Evolutionary conservation across 345 rosid species (phyloP).

Genomic region (Balakata baccata): DNA sequence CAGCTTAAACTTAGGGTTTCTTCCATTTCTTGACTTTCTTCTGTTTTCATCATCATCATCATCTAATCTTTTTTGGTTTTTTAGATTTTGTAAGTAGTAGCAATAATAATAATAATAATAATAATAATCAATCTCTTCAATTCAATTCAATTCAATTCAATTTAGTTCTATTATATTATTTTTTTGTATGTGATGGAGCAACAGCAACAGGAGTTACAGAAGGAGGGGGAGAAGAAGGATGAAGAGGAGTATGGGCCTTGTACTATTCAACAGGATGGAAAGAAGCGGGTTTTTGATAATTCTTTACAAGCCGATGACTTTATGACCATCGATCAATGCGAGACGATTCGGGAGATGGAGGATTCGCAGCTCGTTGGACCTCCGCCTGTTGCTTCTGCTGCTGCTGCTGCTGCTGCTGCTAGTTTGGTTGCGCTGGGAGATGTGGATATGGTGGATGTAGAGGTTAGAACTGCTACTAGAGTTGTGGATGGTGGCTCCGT

Average conservation of each 20-base stretch:
- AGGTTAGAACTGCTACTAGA: slow-evolving; percentile 21
- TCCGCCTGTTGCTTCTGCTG: slow-evolving; percentile 16
- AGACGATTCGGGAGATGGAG: slow-evolving; percentile 33
- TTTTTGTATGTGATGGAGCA: slow-evolving; percentile 32
- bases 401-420: slow-evolving; percentile 1
- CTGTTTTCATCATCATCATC: background rate
- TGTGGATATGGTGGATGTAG: slow-evolving; percentile 19
- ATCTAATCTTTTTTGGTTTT: background rate
- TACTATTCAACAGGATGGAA: slow-evolving; percentile 7
- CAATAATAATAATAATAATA: no score
- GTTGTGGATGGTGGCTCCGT: slow-evolving; percentile 26
- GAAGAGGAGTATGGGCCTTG: slow-evolving; percentile 26
- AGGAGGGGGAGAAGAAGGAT: slow-evolving; percentile 11
- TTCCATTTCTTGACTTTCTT: background rate
- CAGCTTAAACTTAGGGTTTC: slow-evolving; percentile 51
- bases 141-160: slow-evolving; percentile 11
- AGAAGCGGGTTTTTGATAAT: slow-evolving; percentile 19
- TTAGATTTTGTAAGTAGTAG: background rate
- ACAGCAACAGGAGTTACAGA: slow-evolving; percentile 27
- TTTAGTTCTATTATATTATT: no score
- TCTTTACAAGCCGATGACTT: slow-evolving; percentile 37
- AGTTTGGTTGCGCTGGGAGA: slow-evolving; percentile 16
- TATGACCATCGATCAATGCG: slow-evolving; percentile 57
- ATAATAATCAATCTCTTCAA: background rate
- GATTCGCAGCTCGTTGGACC: slow-evolving; percentile 43